Percentiles rank a stretch among this genome's conserved stretches.
Evolutionary conservation across 2,329 filamentous ascomycete species (phyloP).

Genomic region (Neoascochyta sp.): DNA sequence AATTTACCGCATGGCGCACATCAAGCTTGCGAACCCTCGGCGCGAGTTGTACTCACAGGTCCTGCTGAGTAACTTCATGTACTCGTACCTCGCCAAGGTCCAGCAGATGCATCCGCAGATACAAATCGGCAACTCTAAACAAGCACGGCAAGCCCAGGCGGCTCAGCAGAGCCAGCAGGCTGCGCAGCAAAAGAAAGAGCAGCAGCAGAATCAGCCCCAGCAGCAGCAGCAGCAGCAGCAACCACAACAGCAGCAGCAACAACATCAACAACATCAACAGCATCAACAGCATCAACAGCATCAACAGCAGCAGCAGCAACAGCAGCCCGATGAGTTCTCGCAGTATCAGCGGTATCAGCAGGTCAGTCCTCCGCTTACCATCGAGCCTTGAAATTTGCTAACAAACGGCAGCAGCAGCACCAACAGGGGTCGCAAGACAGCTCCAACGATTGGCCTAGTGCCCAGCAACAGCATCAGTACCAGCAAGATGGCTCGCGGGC

Average conservation of each 20-base stretch:
- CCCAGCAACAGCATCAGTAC: conserved; percentile 11
- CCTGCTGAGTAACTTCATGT: conserved; percentile 98
- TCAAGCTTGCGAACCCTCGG: conserved; percentile 96
- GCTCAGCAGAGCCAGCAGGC: conserved; percentile 41
- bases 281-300: conserved; percentile 32
- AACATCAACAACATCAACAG: conserved; percentile 43
- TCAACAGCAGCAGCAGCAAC: conserved; percentile 31
- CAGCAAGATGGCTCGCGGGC: too few species aligned
- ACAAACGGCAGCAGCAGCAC: conserved; percentile 16
- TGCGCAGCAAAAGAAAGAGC: conserved; percentile 36
- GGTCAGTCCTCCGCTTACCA: too few species aligned
- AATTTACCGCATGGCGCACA: conserved; percentile 98
- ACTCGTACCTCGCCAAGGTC: conserved; percentile 96
- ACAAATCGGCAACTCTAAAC: conserved; percentile 75
- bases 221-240: conserved; percentile 9
- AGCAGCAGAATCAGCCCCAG: conserved; percentile 47
- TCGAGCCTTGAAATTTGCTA: conserved; percentile 3
- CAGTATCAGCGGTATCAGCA: conserved; percentile 42
- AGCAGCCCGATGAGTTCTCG: conserved; percentile 38
- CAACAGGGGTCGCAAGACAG: conserved; percentile 22
- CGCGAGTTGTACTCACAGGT: conserved; percentile 92
- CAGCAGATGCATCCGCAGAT: conserved; percentile 98
- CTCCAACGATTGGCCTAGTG: conserved; percentile 20
- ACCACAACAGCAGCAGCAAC: conserved; percentile 8
- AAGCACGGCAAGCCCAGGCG: conserved; percentile 61